phyloP scores from a whole-genome alignment of 139 green algal species.

The Chlorella sorokiniana region DNA sequence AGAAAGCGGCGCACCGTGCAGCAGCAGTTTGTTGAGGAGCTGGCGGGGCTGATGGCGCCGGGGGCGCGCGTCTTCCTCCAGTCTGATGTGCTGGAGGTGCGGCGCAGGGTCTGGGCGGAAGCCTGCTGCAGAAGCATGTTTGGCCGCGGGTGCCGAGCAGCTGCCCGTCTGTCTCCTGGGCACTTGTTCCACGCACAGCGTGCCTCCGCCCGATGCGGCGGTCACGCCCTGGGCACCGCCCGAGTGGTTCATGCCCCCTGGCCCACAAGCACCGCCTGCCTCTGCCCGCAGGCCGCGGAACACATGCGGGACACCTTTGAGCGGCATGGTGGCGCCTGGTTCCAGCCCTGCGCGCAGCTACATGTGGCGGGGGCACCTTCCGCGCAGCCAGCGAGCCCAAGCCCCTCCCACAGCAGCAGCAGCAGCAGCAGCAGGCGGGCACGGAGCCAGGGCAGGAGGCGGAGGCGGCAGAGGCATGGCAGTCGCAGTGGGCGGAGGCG shows the following conservation, averaged over 20 bases:
- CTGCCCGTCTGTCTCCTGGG: not conserved
- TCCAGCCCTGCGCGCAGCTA: slow-evolving; percentile 28
- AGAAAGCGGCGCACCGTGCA: slow-evolving; percentile 88
- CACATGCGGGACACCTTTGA: slow-evolving; percentile 71
- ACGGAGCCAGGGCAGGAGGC: not conserved
- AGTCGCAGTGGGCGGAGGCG: slow-evolving; percentile 39
- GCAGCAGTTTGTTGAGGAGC: slow-evolving; percentile 51
- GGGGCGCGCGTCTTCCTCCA: slow-evolving; percentile 74
- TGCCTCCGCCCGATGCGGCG: too few species aligned
- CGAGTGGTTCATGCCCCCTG: too few species aligned
- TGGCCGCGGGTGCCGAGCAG: not conserved
- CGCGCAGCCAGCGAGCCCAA: not conserved
- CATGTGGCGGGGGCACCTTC: slow-evolving; percentile 4
- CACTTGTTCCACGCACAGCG: too few species aligned
- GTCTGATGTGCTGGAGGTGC: slow-evolving; percentile 70
- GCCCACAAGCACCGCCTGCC: too few species aligned
- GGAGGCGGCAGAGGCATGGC: slow-evolving; percentile 34
- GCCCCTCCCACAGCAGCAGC: not conserved
- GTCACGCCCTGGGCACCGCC: too few species aligned
- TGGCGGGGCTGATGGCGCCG: slow-evolving; percentile 37
- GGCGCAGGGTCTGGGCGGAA: not conserved
- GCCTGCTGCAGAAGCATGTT: not conserved
- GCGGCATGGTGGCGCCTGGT: slow-evolving; percentile 15
- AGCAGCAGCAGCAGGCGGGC: not conserved
- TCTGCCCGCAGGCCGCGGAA: slow-evolving; percentile 36